Percentiles rank a stretch among this genome's conserved stretches.
Evolutionary conservation across 495 filamentous ascomycete species (phyloP).

Genomic region (Baudoinia panamericana): DNA sequence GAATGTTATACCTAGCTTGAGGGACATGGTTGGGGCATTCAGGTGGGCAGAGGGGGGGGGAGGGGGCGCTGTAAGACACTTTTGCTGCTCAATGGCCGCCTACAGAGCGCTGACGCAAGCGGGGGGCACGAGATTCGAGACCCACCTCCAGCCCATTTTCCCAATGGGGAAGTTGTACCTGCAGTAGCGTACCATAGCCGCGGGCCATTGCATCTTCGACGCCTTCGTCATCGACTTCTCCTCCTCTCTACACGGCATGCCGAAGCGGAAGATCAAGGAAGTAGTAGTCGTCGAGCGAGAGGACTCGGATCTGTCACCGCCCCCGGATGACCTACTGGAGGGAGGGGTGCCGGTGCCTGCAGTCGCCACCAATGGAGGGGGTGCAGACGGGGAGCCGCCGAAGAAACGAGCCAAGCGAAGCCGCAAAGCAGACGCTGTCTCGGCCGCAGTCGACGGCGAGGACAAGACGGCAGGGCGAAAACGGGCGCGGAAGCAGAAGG

Average conservation of each 20-base stretch:
- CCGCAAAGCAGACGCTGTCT: not conserved
- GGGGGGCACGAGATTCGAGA: too few relatives aligned
- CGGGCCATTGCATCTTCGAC: too few relatives aligned
- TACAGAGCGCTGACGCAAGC: too few relatives aligned
- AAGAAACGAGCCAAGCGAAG: conserved; percentile 12
- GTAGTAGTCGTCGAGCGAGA: not conserved
- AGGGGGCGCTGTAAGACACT: too few relatives aligned
- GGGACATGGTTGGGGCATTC: too few relatives aligned
- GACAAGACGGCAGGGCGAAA: not conserved
- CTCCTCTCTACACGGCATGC: too few relatives aligned
- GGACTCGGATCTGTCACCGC: conserved; percentile 10
- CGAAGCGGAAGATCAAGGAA: conserved; percentile 4
- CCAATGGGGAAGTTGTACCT: too few relatives aligned
- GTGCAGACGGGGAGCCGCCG: not conserved
- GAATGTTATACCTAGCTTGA: not conserved
- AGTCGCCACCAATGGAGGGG: not conserved
- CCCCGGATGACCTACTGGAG: conserved; percentile 11
- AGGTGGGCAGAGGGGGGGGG: too few relatives aligned
- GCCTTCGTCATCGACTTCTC: too few relatives aligned
- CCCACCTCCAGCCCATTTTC: too few relatives aligned
- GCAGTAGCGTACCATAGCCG: too few relatives aligned
- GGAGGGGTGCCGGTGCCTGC: not conserved
- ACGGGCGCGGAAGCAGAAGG: not conserved
- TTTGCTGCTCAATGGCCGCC: too few relatives aligned
- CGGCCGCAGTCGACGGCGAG: not conserved